Conservation (phyloP, 225 moss, liverwort and hornwort genomes). For the Climacium dendroides region DNA sequence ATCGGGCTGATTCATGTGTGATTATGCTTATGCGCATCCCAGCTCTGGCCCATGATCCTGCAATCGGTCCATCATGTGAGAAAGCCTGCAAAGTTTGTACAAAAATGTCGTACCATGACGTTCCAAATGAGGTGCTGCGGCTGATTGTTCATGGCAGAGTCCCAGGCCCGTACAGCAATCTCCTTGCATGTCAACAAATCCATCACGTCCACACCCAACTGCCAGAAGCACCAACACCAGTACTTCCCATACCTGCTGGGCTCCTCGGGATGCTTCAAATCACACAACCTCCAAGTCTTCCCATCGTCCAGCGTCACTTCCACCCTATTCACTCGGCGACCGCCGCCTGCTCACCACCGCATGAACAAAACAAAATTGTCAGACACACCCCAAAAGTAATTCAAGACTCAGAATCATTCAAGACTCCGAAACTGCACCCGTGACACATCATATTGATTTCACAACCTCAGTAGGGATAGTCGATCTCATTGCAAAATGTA, state of each 20-base stretch:
- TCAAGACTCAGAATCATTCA: not conserved
- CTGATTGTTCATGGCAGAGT: slow-evolving; percentile 64
- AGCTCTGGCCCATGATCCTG: not conserved
- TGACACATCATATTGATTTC: not conserved
- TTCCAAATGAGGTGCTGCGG: slow-evolving; percentile 87
- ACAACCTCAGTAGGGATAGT: not conserved
- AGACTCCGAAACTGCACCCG: not conserved
- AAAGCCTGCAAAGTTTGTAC: not conserved
- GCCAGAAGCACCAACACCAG: slow-evolving; percentile 98
- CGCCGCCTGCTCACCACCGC: slow-evolving; percentile 48
- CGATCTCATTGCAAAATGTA: not conserved
- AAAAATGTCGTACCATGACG: slow-evolving; percentile 60
- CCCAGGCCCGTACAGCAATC: slow-evolving; percentile 87
- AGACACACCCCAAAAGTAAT: not conserved
- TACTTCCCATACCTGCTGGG: slow-evolving; percentile 69
- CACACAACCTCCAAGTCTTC: slow-evolving; percentile 52
- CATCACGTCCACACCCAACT: slow-evolving; percentile 54
- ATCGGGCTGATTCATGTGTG: not conserved
- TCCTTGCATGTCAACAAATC: slow-evolving; percentile 63
- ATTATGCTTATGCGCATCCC: not conserved
- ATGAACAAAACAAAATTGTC: not conserved
- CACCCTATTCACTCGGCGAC: slow-evolving; percentile 65
- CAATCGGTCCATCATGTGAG: not conserved
- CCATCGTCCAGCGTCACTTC: slow-evolving; percentile 73
- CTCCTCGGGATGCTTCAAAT: slow-evolving; percentile 48